Base-by-base conservation (phyloP, 192 early-diverging fungal genomes). In the Diversispora epigaea region DNA sequence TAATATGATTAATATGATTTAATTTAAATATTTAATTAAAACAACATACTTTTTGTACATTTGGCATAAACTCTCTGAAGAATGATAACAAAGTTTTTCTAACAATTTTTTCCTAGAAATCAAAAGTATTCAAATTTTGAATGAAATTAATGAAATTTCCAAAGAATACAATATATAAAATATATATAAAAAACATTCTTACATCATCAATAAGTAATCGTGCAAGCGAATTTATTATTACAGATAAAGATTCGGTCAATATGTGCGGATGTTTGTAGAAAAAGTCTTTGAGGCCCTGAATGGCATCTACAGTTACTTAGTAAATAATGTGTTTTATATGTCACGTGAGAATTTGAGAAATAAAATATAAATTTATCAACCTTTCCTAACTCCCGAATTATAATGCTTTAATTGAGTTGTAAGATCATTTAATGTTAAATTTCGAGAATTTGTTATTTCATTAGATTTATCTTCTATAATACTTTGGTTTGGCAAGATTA, bases 401-500 rank as follows among this genome's bases (percentile, higher is more conserved):
- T 92, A 93, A 82, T 96, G 95, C 56, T 87, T 88, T 56, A 93
- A 75, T 71, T 94, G 91, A 0, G 85, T 79, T 43, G 95, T 73
- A 14, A 96, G 80, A 52, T 95, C 93, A 17, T 84, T 84, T 21
- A 94, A 82, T 4, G 93, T 90, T 50, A 91, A 83, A 75, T 95
- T 96, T 54, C 91, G 82, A 6, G 89, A 86, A 75, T 90, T 93
- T 43, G 93, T 93, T 46, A 88, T 77, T 61, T 88, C 86, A 4
- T 85, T 71, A 21, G 88, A 84, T 80, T 94, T 94, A 86, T 94
- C 91, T 32, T 90, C 86, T 15, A 77, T 83, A 68, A 95, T 92
- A 54, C 88, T 91, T 80, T 96, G 95, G 55, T 79, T 89, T 2
- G 92, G 86, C n/a, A 96, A 77, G 10, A 88, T 86, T 58, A 96